Conservation (phyloP, 495 filamentous ascomycete genomes). For the Collariella sp. region DNA sequence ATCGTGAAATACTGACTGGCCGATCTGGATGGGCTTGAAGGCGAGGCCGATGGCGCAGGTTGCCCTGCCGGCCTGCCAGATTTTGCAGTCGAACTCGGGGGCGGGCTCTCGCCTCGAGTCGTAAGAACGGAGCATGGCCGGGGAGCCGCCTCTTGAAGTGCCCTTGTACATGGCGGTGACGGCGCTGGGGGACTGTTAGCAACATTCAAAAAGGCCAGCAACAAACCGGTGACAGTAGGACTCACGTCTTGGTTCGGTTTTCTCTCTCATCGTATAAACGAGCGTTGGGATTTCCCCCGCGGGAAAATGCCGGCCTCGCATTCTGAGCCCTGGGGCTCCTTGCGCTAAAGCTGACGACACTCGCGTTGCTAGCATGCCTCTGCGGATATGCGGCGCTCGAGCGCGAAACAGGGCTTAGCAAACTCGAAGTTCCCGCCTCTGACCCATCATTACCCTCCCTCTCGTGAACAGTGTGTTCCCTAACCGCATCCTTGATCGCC, state of each 20-base stretch:
- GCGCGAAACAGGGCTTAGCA: conserved; percentile 29
- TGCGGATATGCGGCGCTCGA: conserved; percentile 34
- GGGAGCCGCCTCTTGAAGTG: conserved; percentile 51
- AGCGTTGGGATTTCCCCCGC: conserved; percentile 52
- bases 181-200: conserved; percentile 44
- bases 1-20: conserved; percentile 87
- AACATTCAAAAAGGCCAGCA: background rate
- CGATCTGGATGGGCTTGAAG: conserved; percentile 92
- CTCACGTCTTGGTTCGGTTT: conserved; percentile 87
- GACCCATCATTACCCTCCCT: conserved; percentile 66
- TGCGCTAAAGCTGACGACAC: conserved; percentile 51
- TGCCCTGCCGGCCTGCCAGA: conserved; percentile 95
- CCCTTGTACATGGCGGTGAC: conserved; percentile 90
- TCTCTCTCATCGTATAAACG: conserved; percentile 73
- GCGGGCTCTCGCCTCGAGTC: conserved; percentile 86
- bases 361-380: conserved; percentile 51
- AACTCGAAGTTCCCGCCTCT: conserved; percentile 17
- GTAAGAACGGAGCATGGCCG: conserved; percentile 80
- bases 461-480: conserved; percentile 74
- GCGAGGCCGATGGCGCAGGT: conserved; percentile 85
- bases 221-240: background rate
- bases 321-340: conserved; percentile 35
- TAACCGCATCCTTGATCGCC: conserved; percentile 81
- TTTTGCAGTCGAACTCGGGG: conserved; percentile 80
- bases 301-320: conserved; percentile 34